A percentile compares a stretch with the other conserved stretches of the same genome.
Evolutionary conservation across 1,284 basidiomycete species (phyloP).

Genomic region (Wallemia ichthyophaga): DNA sequence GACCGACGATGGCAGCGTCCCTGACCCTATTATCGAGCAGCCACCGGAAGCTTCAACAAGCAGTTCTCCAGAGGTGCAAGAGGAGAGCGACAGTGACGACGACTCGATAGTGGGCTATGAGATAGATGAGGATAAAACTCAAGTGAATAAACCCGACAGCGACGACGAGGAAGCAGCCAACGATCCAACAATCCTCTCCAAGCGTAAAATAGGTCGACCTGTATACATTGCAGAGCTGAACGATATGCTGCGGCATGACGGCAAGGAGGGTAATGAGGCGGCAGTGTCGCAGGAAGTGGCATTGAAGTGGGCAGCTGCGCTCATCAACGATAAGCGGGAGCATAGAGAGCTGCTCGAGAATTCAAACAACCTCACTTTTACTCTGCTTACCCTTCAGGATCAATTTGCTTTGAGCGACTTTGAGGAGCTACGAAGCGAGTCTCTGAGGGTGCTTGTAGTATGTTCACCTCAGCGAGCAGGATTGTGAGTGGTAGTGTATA

Average conservation of each 20-base stretch:
- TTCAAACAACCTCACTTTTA: not conserved
- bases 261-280: not conserved
- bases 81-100: not conserved
- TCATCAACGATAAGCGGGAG: not conserved
- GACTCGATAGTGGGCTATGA: not conserved
- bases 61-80: not conserved
- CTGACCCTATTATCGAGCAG: not conserved
- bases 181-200: not conserved
- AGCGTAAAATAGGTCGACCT: not conserved
- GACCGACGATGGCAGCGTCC: not conserved
- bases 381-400: not conserved
- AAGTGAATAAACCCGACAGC: not conserved
- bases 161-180: not conserved
- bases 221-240: not conserved
- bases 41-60: not conserved
- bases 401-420: not conserved
- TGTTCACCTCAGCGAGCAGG: not conserved
- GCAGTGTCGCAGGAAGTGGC: not conserved
- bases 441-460: not conserved
- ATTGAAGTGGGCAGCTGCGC: not conserved
- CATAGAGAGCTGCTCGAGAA: not conserved
- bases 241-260: not conserved
- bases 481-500: not conserved
- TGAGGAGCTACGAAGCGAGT: not conserved
- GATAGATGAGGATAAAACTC: not conserved